phyloP scores from a whole-genome alignment of 202 grass and related monocot species.

The Digitaria exilis region DNA sequence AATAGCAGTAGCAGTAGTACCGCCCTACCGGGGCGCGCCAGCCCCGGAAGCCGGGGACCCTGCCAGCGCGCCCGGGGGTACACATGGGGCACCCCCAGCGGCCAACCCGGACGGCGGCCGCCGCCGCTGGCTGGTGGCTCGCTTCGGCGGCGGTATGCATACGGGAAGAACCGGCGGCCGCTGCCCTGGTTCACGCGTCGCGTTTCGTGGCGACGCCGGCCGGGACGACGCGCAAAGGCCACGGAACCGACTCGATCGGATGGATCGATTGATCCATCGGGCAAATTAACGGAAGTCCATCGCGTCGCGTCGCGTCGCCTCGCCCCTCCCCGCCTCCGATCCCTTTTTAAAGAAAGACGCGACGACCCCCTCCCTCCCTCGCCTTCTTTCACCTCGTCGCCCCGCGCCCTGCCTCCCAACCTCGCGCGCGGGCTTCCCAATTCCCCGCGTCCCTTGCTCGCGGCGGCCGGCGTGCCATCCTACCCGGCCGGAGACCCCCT shows the following conservation, averaged over 20 bases:
- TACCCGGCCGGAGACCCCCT: background rate
- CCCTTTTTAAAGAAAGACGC: conserved; percentile 27
- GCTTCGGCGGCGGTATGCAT: conserved; percentile 21
- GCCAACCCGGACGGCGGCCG: conserved; percentile 4
- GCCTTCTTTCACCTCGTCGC: background rate
- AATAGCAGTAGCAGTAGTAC: too few relatives aligned
- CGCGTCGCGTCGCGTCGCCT: background rate
- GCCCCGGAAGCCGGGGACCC: conserved; percentile 43
- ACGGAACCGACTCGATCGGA: background rate
- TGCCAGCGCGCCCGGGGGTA: conserved; percentile 24
- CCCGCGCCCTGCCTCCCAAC: background rate
- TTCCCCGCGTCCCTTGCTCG: background rate
- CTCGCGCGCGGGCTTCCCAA: background rate
- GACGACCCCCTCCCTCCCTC: background rate
- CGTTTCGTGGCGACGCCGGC: background rate
- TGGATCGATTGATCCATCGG: too few relatives aligned
- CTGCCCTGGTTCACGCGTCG: background rate
- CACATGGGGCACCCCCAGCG: conserved; percentile 22
- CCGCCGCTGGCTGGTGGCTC: background rate
- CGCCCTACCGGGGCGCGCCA: background rate
- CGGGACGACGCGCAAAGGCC: background rate
- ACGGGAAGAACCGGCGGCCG: background rate
- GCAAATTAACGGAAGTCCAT: background rate
- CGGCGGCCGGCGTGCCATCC: background rate
- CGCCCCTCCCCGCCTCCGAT: rapidly evolving